These are phyloP conservation scores for Phlegmacium glaucopus DNA, from an alignment of 768 basidiomycete species.

Conservation along the genomic window DNA sequence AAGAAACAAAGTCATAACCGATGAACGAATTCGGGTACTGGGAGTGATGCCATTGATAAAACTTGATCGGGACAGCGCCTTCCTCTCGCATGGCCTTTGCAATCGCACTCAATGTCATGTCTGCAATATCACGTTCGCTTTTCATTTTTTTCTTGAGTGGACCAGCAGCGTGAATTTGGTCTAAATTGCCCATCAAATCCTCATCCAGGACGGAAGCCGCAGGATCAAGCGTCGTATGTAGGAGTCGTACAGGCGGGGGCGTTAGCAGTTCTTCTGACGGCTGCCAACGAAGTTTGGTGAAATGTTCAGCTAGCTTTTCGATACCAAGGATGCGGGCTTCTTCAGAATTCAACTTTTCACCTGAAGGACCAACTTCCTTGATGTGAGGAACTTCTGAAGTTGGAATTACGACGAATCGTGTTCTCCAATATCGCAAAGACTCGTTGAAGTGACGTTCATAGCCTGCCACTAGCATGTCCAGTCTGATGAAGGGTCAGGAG, in stretches of 20 bases:
- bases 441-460: constrained; percentile 81
- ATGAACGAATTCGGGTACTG: constrained; percentile 82
- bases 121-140: constrained; percentile 69
- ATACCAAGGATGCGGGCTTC: constrained; percentile 88
- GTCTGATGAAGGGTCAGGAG: constrained; percentile 31
- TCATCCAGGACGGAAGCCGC: constrained; percentile 79
- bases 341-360: constrained; percentile 79
- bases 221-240: constrained; percentile 84
- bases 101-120: constrained; percentile 59
- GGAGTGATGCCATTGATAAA: constrained; percentile 77
- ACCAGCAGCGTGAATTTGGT: constrained; percentile 72
- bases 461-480: constrained; percentile 84
- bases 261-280: constrained; percentile 48
- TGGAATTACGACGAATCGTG: constrained; percentile 90
- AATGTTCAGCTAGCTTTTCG: constrained; percentile 86
- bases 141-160: constrained; percentile 79
- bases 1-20: constrained; percentile 86
- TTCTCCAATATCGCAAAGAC: constrained; percentile 89
- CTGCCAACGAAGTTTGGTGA: constrained; percentile 82
- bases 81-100: constrained; percentile 86
- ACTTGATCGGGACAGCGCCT: constrained; percentile 79
- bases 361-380: constrained; percentile 53
- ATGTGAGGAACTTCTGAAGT: constrained; percentile 64
- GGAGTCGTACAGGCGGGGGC: constrained; percentile 66
- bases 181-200: constrained; percentile 72